These are phyloP conservation scores for Rhinocladiella mackenziei DNA, from an alignment of 2,329 filamentous ascomycete species.

Conservation along the genomic window DNA sequence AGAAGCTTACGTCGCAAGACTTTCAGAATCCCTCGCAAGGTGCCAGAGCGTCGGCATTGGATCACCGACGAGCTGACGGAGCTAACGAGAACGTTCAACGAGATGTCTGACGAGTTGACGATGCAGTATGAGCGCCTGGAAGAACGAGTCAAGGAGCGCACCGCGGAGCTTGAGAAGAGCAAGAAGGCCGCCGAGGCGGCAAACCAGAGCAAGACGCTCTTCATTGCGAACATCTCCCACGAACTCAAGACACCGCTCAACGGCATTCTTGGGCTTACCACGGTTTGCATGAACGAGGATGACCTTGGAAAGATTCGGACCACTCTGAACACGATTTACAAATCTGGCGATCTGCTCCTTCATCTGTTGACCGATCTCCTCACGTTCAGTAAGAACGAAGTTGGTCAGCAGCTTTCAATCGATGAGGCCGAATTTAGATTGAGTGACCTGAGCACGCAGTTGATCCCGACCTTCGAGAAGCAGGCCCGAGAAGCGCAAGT, in stretches of 20 bases:
- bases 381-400: conserved; percentile 93
- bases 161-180: conserved; percentile 77
- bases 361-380: conserved; percentile 85
- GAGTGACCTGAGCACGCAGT: conserved; percentile 77
- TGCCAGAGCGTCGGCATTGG: conserved; percentile 68
- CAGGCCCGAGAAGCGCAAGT: conserved; percentile 78
- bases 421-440: conserved; percentile 83
- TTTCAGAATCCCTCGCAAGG: conserved; percentile 82
- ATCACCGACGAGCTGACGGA: conserved; percentile 83
- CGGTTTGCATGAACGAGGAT: conserved; percentile 87
- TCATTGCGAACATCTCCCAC: conserved; percentile 88
- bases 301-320: conserved; percentile 73
- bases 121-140: conserved; percentile 83
- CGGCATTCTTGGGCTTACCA: conserved; percentile 90
- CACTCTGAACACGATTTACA: conserved; percentile 82
- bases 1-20: conserved; percentile 28
- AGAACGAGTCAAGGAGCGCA: conserved; percentile 77
- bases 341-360: conserved; percentile 76
- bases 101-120: conserved; percentile 86
- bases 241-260: conserved; percentile 93
- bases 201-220: conserved; percentile 94
- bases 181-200: conserved; percentile 92
- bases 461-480: conserved; percentile 83
- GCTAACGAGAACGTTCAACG: conserved; percentile 79
- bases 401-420: conserved; percentile 74